These are phyloP conservation scores for Claviceps pazoutovae DNA, from an alignment of 2,329 filamentous ascomycete genomes.

Conservation along the genomic window DNA sequence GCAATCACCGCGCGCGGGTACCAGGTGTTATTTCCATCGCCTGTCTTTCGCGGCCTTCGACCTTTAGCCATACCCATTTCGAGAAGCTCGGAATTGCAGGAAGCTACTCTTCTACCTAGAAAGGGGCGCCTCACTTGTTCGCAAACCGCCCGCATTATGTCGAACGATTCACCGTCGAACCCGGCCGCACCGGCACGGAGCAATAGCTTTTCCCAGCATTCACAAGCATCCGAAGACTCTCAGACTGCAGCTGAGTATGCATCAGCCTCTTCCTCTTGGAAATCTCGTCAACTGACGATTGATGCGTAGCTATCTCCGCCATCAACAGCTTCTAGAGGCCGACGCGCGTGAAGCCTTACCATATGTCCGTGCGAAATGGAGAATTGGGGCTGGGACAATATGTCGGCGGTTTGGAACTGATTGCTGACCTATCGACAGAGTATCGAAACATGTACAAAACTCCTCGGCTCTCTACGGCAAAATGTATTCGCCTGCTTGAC, in stretches of 20 bases:
- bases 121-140: neutral
- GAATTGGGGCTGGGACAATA: neutral
- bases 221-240: conserved; percentile 44
- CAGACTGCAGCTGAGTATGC: conserved; percentile 51
- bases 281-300: neutral
- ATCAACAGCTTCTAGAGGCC: conserved; percentile 80
- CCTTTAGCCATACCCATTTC: neutral
- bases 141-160: conserved; percentile 12
- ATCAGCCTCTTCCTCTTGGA: neutral
- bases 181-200: conserved; percentile 25
- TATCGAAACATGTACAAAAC: conserved; percentile 84
- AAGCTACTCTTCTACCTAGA: neutral
- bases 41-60: neutral
- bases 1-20: neutral
- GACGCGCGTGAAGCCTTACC: conserved; percentile 91
- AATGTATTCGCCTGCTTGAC: conserved; percentile 85
- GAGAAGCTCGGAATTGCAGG: neutral
- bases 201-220: conserved; percentile 45
- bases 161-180: conserved; percentile 22
- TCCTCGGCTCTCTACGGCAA: conserved; percentile 78
- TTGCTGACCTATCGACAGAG: conserved; percentile 41
- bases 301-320: conserved; percentile 61
- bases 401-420: conserved; percentile 7
- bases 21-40: neutral
- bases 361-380: conserved; percentile 46